These are phyloP conservation scores for Cinchona pubescens DNA, from an alignment of 257 asterid species.

Conservation along the genomic window DNA sequence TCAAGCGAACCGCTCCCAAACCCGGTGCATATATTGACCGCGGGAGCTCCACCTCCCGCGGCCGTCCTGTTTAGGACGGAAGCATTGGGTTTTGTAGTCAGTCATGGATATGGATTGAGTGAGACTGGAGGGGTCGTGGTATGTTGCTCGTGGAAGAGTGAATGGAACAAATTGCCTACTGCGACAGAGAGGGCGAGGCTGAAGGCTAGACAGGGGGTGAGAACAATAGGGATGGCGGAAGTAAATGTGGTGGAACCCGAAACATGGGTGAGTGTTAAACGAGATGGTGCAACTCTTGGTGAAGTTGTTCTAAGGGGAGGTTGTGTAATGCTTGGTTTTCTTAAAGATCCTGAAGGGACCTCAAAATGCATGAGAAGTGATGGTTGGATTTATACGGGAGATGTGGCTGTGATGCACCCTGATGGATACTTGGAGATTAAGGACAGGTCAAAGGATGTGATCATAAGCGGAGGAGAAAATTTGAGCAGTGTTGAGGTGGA, in stretches of 20 bases:
- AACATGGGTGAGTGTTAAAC: slow-evolving; percentile 41
- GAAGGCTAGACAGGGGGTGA: slow-evolving; percentile 73
- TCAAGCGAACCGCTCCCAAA: slow-evolving; percentile 21
- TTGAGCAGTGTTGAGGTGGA: slow-evolving; percentile 87
- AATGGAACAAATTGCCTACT: slow-evolving; percentile 57
- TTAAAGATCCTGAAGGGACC: slow-evolving; percentile 60
- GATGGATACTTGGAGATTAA: slow-evolving; percentile 74
- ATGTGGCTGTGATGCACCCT: slow-evolving; percentile 74
- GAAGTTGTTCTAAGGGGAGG: slow-evolving; percentile 63
- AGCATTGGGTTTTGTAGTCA: slow-evolving; percentile 55
- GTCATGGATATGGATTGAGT: slow-evolving; percentile 75
- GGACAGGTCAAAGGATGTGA: slow-evolving; percentile 78
- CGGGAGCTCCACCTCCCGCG: slow-evolving; percentile 82
- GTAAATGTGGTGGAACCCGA: slow-evolving; percentile 50
- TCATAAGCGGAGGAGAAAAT: slow-evolving; percentile 80
- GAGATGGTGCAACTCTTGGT: slow-evolving; percentile 52
- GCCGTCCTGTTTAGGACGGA: slow-evolving; percentile 56
- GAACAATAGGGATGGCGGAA: slow-evolving; percentile 50
- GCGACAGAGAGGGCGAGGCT: slow-evolving; percentile 60
- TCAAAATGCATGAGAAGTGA: slow-evolving; percentile 38
- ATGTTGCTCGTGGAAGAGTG: slow-evolving; percentile 56
- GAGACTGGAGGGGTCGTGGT: slow-evolving; percentile 72
- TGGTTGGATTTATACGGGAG: slow-evolving; percentile 85
- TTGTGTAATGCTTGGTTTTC: slow-evolving; percentile 58
- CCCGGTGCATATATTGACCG: slow-evolving; percentile 54